Evolutionary conservation across 140 eudicot species (phyloP).

Genomic region (Anethum foeniculum): DNA sequence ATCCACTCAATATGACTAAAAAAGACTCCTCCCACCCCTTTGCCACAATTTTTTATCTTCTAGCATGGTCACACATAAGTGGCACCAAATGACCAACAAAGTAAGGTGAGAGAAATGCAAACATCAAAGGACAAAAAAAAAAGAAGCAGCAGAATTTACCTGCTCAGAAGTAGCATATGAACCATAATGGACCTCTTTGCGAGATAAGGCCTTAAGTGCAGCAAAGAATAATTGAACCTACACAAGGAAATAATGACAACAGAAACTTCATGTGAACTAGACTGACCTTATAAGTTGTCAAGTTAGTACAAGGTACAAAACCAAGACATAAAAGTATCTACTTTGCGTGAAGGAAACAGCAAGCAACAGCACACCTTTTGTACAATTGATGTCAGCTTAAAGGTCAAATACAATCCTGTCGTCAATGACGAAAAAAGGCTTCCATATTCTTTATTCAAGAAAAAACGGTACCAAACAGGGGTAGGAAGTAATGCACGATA

Average conservation of each 20-base stretch:
- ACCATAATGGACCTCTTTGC: constrained; percentile 54
- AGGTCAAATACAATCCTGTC: constrained; percentile 57
- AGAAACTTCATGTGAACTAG: background rate
- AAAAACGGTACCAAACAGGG: constrained; percentile 63
- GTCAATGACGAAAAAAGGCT: constrained; percentile 48
- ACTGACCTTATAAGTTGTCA: background rate
- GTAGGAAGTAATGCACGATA: constrained; percentile 55
- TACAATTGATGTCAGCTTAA: constrained; percentile 46
- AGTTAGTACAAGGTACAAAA: background rate
- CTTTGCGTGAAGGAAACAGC: background rate
- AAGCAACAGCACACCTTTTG: constrained; percentile 37
- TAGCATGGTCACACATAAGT: background rate
- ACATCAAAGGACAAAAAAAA: background rate
- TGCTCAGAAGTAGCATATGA: constrained; percentile 52
- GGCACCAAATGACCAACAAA: background rate
- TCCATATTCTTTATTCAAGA: constrained; percentile 60
- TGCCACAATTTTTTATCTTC: background rate
- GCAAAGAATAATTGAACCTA: constrained; percentile 43
- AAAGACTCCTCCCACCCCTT: background rate
- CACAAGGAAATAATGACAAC: constrained; percentile 13
- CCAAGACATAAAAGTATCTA: background rate
- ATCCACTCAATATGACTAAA: background rate
- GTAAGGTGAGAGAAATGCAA: background rate
- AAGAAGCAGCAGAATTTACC: constrained; percentile 15
- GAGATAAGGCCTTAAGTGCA: constrained; percentile 45